phyloP scores from a whole-genome alignment of 1,284 basidiomycete species.

The Boletellus deceptivus region DNA sequence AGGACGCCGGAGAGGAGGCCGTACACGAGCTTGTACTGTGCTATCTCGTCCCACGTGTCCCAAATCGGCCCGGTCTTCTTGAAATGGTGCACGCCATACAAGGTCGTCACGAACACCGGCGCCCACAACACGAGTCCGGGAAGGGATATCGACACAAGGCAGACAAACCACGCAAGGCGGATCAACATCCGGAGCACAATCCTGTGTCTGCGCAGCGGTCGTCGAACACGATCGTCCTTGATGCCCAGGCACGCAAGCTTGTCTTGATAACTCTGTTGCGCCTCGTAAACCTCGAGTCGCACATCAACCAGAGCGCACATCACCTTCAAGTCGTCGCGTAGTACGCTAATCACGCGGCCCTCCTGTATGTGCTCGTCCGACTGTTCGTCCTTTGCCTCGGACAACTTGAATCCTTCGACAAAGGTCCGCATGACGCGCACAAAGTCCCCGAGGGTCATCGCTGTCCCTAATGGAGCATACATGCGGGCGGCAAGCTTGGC shows the following conservation, averaged over 20 bases:
- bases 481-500: slow-evolving; percentile 75
- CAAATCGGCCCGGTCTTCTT: slow-evolving; percentile 75
- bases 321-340: slow-evolving; percentile 66
- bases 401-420: slow-evolving; percentile 68
- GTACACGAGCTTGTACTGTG: slow-evolving; percentile 84
- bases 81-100: slow-evolving; percentile 65
- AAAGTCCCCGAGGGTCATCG: slow-evolving; percentile 77
- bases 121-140: slow-evolving; percentile 83
- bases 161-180: slow-evolving; percentile 60
- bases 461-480: slow-evolving; percentile 80
- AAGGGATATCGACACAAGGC: slow-evolving; percentile 69
- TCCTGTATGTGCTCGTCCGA: slow-evolving; percentile 20
- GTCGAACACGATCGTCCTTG: slow-evolving; percentile 79
- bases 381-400: slow-evolving; percentile 31
- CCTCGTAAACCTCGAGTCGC: slow-evolving; percentile 1
- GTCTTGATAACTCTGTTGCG: slow-evolving; percentile 66
- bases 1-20: slow-evolving; percentile 69
- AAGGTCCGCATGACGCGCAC: slow-evolving; percentile 73
- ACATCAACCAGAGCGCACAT: slow-evolving; percentile 4
- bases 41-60: slow-evolving; percentile 84
- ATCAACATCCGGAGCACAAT: slow-evolving; percentile 59
- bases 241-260: slow-evolving; percentile 61
- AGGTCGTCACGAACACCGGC: slow-evolving; percentile 67
- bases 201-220: slow-evolving; percentile 52
- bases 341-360: slow-evolving; percentile 36